These are phyloP conservation scores for Pseudoscleropodium purum DNA, from an alignment of 225 moss, liverwort and hornwort species.

Conservation along the genomic window DNA sequence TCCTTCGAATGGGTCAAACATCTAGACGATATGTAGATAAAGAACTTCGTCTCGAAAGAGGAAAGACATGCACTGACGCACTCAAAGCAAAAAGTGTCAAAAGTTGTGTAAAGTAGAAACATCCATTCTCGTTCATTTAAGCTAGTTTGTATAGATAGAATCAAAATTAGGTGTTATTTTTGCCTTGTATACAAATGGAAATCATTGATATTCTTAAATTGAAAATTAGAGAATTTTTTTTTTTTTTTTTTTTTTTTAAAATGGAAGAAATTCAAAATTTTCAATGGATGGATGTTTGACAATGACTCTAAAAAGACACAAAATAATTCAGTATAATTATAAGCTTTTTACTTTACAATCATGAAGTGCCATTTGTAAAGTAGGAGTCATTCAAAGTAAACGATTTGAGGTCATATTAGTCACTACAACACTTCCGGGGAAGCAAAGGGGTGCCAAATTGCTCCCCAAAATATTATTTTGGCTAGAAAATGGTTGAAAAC, in stretches of 20 bases:
- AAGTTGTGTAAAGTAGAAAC: not conserved
- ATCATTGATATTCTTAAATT: not conserved
- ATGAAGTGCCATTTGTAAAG: not conserved
- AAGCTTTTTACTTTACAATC: not conserved
- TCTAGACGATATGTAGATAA: fast-evolving
- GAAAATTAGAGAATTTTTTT: not conserved
- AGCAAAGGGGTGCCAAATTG: too few relatives aligned
- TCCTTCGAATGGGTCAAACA: not conserved
- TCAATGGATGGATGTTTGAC: too few relatives aligned
- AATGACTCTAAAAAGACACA: not conserved
- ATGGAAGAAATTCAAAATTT: not conserved
- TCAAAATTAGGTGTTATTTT: not conserved
- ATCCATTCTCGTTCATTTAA: not conserved
- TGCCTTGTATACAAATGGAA: too few relatives aligned
- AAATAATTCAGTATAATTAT: too few relatives aligned
- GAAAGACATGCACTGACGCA: not conserved
- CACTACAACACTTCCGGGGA: too few relatives aligned
- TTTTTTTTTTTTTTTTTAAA: not conserved
- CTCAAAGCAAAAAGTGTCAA: not conserved
- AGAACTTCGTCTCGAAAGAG: not conserved
- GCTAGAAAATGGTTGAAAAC: too few relatives aligned
- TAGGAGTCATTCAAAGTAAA: fast-evolving
- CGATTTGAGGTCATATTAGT: not conserved
- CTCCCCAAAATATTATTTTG: too few relatives aligned
- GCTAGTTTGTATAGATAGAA: not conserved